A percentile compares a stretch with the other conserved stretches of the same genome.
Conservation (phyloP, 2,329 filamentous ascomycete genomes). For the Lachnellula arida region DNA sequence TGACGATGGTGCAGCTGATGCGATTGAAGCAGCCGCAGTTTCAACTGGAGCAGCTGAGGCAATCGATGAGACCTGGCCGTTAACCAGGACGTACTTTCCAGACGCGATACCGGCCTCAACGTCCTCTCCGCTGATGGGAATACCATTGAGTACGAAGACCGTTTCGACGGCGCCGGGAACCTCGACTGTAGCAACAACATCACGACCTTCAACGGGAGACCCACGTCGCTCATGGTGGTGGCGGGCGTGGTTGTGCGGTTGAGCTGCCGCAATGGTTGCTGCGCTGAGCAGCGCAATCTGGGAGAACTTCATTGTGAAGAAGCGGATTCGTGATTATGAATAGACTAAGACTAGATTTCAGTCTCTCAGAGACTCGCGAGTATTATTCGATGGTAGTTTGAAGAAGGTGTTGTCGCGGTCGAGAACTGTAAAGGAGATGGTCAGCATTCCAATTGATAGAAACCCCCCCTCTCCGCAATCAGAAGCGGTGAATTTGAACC, state of each 20-base stretch:
- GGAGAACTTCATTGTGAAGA: constrained; percentile 34
- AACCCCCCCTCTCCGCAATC: not conserved
- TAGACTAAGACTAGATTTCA: constrained; percentile 2
- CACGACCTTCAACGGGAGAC: constrained; percentile 44
- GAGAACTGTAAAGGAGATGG: not conserved
- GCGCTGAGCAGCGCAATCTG: constrained; percentile 27
- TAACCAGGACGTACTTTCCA: constrained; percentile 64
- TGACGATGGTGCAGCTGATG: constrained; percentile 29
- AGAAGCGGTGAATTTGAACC: not conserved
- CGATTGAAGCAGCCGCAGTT: constrained; percentile 31
- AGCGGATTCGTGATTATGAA: constrained; percentile 27
- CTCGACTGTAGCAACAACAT: constrained; percentile 34
- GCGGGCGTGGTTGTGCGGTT: constrained; percentile 56
- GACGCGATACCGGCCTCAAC: constrained; percentile 68
- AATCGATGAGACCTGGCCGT: constrained; percentile 44
- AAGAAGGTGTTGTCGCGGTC: constrained; percentile 14
- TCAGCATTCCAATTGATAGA: constrained; percentile 19
- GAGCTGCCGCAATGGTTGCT: constrained; percentile 50
- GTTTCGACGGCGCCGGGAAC: constrained; percentile 58
- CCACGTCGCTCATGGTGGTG: constrained; percentile 54
- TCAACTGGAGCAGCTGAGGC: constrained; percentile 37
- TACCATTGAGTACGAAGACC: constrained; percentile 66
- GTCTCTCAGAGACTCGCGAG: constrained; percentile 19
- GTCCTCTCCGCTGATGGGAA: constrained; percentile 54
- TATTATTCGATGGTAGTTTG: constrained; percentile 11